These are phyloP conservation scores for Xylariaceae sp. DNA, from an alignment of 2,329 filamentous ascomycete genomes.

Conservation along the genomic window DNA sequence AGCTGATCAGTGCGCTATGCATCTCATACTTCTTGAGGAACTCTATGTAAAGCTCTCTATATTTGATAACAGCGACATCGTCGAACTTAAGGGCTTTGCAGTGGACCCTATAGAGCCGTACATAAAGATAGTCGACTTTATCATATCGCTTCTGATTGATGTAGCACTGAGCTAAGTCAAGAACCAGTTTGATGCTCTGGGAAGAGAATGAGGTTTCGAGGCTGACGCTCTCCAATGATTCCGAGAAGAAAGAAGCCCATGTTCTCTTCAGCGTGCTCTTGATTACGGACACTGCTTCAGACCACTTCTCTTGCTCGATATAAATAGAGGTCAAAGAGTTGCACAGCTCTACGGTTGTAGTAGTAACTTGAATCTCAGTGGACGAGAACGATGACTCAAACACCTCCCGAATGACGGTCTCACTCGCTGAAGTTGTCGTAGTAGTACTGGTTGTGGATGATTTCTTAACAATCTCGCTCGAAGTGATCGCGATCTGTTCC, in stretches of 20 bases:
- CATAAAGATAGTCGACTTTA: constrained; percentile 21
- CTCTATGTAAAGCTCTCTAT: constrained; percentile 21
- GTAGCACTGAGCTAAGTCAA: constrained; percentile 21
- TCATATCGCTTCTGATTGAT: constrained; percentile 27
- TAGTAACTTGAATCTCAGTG: constrained; percentile 18
- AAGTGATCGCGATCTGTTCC: constrained; percentile 23
- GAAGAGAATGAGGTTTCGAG: constrained; percentile 17
- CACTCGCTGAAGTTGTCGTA: constrained; percentile 17
- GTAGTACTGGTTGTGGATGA: constrained; percentile 18
- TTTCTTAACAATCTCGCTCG: constrained; percentile 24
- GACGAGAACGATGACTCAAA: constrained; percentile 27
- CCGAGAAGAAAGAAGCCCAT: constrained; percentile 27
- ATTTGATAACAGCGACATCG: constrained; percentile 19
- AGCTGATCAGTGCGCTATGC: constrained; percentile 23
- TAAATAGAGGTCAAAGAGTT: constrained; percentile 26
- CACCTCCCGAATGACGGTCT: constrained; percentile 26
- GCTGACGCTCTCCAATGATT: constrained; percentile 23
- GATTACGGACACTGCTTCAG: constrained; percentile 24
- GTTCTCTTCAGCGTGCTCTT: constrained; percentile 20
- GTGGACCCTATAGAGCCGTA: constrained; percentile 25
- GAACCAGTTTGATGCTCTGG: constrained; percentile 22
- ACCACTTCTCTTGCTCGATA: constrained; percentile 25
- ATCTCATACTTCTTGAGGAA: constrained; percentile 26
- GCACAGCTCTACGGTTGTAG: constrained; percentile 22
- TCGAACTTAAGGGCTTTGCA: constrained; percentile 24